These are phyloP conservation scores for Pilasporangium apinafurcum DNA, from an alignment of 352 stramenopile genomes.

Conservation along the genomic window DNA sequence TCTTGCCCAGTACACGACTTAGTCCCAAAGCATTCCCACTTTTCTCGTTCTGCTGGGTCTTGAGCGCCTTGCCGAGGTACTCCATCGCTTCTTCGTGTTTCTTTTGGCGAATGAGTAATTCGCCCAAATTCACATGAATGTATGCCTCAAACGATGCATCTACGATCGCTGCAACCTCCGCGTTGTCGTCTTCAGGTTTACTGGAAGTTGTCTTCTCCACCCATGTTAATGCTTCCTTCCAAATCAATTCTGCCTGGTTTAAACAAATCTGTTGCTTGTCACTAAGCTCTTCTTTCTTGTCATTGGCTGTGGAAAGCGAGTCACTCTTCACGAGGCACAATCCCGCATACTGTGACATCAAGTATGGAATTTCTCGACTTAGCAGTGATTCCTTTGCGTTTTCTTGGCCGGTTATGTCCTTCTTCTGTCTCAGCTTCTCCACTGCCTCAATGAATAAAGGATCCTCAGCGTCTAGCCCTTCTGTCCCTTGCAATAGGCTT, in stretches of 20 bases:
- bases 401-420: slow-evolving; percentile 36
- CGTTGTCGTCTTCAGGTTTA: slow-evolving; percentile 34
- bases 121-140: slow-evolving; percentile 64
- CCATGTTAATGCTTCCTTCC: slow-evolving; percentile 58
- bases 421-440: slow-evolving; percentile 54
- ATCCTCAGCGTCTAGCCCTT: slow-evolving; percentile 37
- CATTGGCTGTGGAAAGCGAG: slow-evolving; percentile 13
- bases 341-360: slow-evolving; percentile 64
- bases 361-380: slow-evolving; percentile 60
- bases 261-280: slow-evolving; percentile 40
- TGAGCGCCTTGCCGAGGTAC: slow-evolving; percentile 57
- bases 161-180: slow-evolving; percentile 41
- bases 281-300: slow-evolving; percentile 16
- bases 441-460: slow-evolving; percentile 52
- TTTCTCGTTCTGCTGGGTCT: slow-evolving; percentile 46
- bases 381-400: slow-evolving; percentile 41
- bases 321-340: slow-evolving; percentile 44
- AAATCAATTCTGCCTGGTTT: slow-evolving; percentile 61
- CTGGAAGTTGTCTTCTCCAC: slow-evolving; percentile 38
- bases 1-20: slow-evolving; percentile 55
- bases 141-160: slow-evolving; percentile 59
- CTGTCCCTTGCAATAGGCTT: slow-evolving; percentile 30
- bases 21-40: slow-evolving; percentile 46
- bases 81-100: slow-evolving; percentile 62
- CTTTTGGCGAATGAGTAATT: slow-evolving; percentile 53